Base-by-base conservation (phyloP, 352 stramenopile genomes). In the Halophytophthora polymorphica region DNA sequence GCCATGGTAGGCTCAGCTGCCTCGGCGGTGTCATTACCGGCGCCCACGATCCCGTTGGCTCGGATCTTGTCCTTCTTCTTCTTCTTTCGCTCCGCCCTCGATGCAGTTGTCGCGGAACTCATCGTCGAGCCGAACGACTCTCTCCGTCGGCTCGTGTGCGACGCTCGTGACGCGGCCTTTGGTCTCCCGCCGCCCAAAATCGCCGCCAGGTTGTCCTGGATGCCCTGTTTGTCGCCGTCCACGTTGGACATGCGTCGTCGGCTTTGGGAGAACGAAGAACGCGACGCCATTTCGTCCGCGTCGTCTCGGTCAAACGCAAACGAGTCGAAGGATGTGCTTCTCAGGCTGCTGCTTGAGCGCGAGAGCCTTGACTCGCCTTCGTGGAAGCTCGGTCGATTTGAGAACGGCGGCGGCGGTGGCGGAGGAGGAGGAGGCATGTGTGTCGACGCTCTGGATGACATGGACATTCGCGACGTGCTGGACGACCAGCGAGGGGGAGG, bases 131-230 rank as follows among this genome's bases (percentile, higher is more conserved):
- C 71, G 44, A 84, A 76, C 35, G 79, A 88, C 45, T 88, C 75
- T 28, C 60, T 59, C 38, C 71, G 73, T 18, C 23, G 45, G 29
- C 50, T 66, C 13, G 49, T 57, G 17, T 53, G 57, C 40, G 57
- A 66, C 12, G 58, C 54, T 48, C 53, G 58, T 36, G 61, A 48
- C 12, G 19, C 11, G 49, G 56, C 60, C 47, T 64, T 59, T n/a
- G 64, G 41, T 7, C 65, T 69, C 22, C 70, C 58, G n/a, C 76
- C 72, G 28, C 72, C 73, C 21, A 90, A 58, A 54, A 90, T 87
- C 17, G 79, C 70, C 18, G 79, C 79, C 18, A 90, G 52, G 53
- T 63, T 88, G 42, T 69, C 69, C n/a, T 88, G 76, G 10, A 75
- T 51, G 40, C 60, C 58, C 8, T 71, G 45, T 47, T 83, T 86